phyloP scores from a whole-genome alignment of 2,329 filamentous ascomycete genomes.

The Aspergillus brasiliensis region DNA sequence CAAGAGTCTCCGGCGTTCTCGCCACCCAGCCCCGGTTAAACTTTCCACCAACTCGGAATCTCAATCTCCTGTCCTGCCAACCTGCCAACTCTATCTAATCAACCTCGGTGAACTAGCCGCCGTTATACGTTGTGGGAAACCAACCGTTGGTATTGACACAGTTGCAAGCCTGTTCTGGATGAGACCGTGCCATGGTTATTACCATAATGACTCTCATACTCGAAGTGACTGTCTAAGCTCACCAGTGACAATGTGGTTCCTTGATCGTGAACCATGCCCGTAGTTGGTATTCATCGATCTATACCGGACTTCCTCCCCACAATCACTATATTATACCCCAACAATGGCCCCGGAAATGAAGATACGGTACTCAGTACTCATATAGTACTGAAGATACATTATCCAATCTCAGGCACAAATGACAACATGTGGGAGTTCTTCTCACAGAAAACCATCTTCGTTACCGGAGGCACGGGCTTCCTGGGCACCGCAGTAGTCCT shows the following conservation, averaged over 20 bases:
- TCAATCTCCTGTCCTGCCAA: background rate
- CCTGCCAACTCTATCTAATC: constrained; percentile 2
- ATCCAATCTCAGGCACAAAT: background rate
- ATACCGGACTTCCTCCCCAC: background rate
- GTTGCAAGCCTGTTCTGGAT: background rate
- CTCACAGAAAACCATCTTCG: constrained; percentile 11
- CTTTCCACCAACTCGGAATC: background rate
- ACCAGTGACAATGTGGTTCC: background rate
- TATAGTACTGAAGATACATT: too few relatives aligned
- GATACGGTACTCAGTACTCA: background rate
- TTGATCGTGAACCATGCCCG: background rate
- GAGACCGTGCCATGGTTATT: background rate
- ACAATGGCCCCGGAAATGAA: background rate
- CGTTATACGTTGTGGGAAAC: background rate
- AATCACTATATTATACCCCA: background rate
- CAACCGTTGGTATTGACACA: background rate
- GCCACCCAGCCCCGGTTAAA: background rate
- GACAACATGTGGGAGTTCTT: constrained; percentile 22
- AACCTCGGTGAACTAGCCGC: background rate
- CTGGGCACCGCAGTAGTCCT: constrained; percentile 19
- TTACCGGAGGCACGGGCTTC: constrained; percentile 23
- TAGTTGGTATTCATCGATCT: background rate
- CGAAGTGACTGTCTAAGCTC: background rate
- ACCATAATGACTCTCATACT: background rate
- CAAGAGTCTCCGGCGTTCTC: background rate